These are phyloP conservation scores for Alternaria postmessia DNA, from an alignment of 2,329 filamentous ascomycete species.

Conservation along the genomic window DNA sequence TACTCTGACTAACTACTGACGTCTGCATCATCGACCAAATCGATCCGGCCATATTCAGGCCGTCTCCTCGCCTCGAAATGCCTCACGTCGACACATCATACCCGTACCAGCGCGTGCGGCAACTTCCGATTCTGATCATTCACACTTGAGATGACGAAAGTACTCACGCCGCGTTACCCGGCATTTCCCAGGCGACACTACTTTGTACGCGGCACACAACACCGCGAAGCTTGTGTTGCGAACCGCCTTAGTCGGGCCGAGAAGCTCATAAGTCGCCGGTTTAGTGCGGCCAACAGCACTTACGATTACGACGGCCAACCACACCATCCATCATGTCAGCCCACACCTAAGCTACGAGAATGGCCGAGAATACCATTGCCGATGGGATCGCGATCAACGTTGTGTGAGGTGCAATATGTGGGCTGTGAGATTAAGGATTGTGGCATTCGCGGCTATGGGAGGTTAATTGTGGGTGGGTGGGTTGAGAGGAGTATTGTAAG, in stretches of 20 bases:
- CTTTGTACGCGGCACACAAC: not conserved
- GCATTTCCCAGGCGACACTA: not conserved
- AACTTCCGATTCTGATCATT: not conserved
- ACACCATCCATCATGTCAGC: not conserved
- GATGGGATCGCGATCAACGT: not conserved
- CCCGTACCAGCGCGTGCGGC: not conserved
- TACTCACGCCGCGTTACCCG: not conserved
- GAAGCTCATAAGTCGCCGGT: constrained; percentile 1
- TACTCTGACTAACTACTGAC: not conserved
- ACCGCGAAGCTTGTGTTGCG: constrained; percentile 1
- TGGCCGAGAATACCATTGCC: not conserved
- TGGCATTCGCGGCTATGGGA: not conserved
- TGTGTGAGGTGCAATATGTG: not conserved
- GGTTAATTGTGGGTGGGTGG: constrained; percentile 3
- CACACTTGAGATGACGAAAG: not conserved
- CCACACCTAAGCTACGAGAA: constrained; percentile 1
- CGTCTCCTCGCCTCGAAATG: not conserved
- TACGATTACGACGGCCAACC: not conserved
- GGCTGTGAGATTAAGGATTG: not conserved
- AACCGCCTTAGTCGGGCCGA: constrained; percentile 2
- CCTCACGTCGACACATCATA: not conserved
- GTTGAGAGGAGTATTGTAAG: not conserved
- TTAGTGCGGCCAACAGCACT: not conserved
- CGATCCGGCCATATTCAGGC: not conserved
- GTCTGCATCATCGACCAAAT: constrained; percentile 3